Conservation (phyloP, 805 yeast species). For the Ogataea ganodermae region DNA sequence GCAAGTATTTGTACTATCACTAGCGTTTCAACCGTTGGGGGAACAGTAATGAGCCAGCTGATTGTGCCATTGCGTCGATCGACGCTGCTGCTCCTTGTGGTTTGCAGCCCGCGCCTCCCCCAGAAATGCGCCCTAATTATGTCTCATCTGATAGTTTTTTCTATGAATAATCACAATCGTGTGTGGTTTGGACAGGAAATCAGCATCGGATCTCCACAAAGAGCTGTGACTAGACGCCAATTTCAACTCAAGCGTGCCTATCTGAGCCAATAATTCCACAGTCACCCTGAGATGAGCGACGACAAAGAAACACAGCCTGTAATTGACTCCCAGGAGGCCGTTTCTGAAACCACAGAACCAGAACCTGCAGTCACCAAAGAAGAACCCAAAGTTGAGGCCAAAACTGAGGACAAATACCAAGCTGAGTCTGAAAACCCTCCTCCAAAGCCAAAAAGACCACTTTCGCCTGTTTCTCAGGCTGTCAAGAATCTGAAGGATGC, state of each 20-base stretch:
- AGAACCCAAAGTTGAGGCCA: slow-evolving; percentile 1
- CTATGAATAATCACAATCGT: not conserved
- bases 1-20: too few species aligned
- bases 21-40: too few species aligned
- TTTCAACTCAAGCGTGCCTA: too few species aligned
- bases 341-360: not conserved
- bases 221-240: too few species aligned
- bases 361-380: not conserved
- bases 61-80: not conserved
- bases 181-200: too few species aligned
- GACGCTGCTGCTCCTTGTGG: not conserved
- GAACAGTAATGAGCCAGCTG: too few species aligned
- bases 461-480: slow-evolving; percentile 57
- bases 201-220: too few species aligned
- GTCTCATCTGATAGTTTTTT: not conserved
- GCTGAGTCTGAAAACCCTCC: slow-evolving; percentile 36
- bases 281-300: slow-evolving; percentile 40
- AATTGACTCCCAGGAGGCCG: slow-evolving; percentile 6
- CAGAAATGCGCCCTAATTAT: not conserved
- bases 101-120: not conserved
- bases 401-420: not conserved
- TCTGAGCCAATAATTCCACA: too few species aligned
- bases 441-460: slow-evolving; percentile 59
- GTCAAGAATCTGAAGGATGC: slow-evolving; percentile 74
- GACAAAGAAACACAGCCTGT: slow-evolving; percentile 9